Conservation (phyloP, 2,329 filamentous ascomycete genomes). For the Zasmidium angulare region DNA sequence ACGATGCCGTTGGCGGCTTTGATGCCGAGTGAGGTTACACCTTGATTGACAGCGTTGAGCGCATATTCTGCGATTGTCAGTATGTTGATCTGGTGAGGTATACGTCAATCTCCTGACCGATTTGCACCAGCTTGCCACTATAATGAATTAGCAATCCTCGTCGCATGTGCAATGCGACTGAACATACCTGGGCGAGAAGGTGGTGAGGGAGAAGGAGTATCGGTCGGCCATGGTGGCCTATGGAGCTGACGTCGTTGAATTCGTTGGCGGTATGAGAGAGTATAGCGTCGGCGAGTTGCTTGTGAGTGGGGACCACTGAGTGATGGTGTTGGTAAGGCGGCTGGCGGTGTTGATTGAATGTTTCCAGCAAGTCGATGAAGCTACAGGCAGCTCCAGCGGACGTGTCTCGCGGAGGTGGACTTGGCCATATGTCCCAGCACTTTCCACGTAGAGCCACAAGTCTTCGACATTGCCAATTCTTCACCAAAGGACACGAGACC, state of each 20-base stretch:
- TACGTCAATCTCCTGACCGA: conserved; percentile 59
- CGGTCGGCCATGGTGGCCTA: conserved; percentile 79
- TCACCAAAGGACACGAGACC: not conserved
- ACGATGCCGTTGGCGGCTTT: conserved; percentile 99
- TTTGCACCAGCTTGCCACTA: conserved; percentile 98
- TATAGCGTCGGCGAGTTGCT: not conserved
- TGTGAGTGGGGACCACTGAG: not conserved
- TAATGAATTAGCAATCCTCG: conserved; percentile 12
- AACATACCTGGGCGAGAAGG: conserved; percentile 95
- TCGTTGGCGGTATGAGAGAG: not conserved
- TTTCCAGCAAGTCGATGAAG: not conserved
- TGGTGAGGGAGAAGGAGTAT: conserved; percentile 99
- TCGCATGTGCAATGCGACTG: conserved; percentile 14
- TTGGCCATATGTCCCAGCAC: not conserved
- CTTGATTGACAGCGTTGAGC: conserved; percentile 97
- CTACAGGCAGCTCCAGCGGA: not conserved
- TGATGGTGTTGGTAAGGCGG: not conserved
- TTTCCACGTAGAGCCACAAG: not conserved
- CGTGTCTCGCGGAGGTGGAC: not conserved
- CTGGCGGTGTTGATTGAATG: conserved; percentile 1
- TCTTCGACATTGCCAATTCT: not conserved
- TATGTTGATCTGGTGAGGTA: not conserved
- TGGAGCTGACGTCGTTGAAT: conserved; percentile 1
- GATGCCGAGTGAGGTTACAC: conserved; percentile 96
- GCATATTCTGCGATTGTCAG: conserved; percentile 76